Conservation (phyloP, 768 basidiomycete species). For the Serendipita sp. region DNA sequence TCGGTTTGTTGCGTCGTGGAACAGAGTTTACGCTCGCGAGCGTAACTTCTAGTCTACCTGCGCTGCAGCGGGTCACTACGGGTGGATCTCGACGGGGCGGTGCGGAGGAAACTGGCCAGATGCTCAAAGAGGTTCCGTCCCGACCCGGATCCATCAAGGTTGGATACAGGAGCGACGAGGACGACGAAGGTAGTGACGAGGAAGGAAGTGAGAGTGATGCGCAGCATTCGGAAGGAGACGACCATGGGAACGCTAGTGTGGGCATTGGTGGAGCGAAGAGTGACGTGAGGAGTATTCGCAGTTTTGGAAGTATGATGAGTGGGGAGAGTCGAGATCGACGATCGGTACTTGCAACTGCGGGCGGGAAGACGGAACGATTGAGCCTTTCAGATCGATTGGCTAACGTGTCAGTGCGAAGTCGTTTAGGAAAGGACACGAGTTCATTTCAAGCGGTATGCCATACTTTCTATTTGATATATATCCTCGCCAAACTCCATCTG, state of each 20-base stretch:
- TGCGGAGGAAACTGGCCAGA: constrained; percentile 30
- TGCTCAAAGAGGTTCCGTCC: constrained; percentile 40
- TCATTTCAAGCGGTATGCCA: neutral
- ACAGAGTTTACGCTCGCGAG: constrained; percentile 72
- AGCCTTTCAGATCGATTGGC: constrained; percentile 74
- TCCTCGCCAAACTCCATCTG: too few species aligned
- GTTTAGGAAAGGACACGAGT: neutral
- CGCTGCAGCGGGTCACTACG: constrained; percentile 13
- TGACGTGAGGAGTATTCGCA: constrained; percentile 63
- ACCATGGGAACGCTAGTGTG: constrained; percentile 18
- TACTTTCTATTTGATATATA: neutral
- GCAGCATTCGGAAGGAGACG: constrained; percentile 23
- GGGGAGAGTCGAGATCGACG: constrained; percentile 20
- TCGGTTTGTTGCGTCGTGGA: constrained; percentile 56
- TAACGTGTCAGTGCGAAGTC: constrained; percentile 36
- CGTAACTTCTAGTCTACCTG: constrained; percentile 51
- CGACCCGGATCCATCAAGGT: constrained; percentile 35
- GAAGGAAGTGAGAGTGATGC: constrained; percentile 22
- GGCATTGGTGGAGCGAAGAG: constrained; percentile 15
- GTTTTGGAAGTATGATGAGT: constrained; percentile 77
- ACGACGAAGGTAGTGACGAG: constrained; percentile 15
- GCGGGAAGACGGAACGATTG: constrained; percentile 30
- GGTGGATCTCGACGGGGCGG: constrained; percentile 21
- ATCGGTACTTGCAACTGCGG: constrained; percentile 14
- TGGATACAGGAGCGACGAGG: constrained; percentile 15